Percentiles rank a stretch among this genome's conserved stretches.
phyloP scores from a whole-genome alignment of 768 basidiomycete species.

The Trametes gibbosa region DNA sequence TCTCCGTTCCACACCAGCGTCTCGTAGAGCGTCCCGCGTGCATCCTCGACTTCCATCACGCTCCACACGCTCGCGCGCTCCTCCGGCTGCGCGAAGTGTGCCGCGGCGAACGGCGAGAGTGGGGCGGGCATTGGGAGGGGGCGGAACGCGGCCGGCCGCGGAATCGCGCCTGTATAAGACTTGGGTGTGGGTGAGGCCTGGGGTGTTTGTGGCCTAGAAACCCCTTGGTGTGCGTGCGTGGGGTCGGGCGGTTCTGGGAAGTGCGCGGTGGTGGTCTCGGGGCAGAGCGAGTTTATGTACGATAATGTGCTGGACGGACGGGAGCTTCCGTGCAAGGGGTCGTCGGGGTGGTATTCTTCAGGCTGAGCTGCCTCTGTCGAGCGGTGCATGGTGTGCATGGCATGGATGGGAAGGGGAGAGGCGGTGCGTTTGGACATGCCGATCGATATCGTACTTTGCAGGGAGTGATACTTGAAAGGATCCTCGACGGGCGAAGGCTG shows the following conservation, averaged over 20 bases:
- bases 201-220: neutral
- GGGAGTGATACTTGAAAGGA: neutral
- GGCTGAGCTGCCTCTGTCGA: too few species aligned
- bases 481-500: neutral
- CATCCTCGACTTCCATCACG: neutral
- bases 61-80: slow-evolving; percentile 3
- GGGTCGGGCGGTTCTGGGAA: neutral
- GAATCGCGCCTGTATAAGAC: too few species aligned
- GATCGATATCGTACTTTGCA: neutral
- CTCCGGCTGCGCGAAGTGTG: neutral
- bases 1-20: neutral
- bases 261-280: neutral
- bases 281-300: slow-evolving; percentile 6
- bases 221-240: neutral
- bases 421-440: neutral
- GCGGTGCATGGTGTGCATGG: neutral
- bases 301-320: neutral
- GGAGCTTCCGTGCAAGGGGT: neutral
- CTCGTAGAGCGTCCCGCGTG: neutral
- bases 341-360: neutral
- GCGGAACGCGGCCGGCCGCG: neutral
- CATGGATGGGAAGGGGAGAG: neutral
- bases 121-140: neutral
- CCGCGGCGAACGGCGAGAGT: neutral
- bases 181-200: neutral